These are phyloP conservation scores for Diaporthe ilicicola DNA, from an alignment of 2,329 filamentous ascomycete species.

Conservation along the genomic window DNA sequence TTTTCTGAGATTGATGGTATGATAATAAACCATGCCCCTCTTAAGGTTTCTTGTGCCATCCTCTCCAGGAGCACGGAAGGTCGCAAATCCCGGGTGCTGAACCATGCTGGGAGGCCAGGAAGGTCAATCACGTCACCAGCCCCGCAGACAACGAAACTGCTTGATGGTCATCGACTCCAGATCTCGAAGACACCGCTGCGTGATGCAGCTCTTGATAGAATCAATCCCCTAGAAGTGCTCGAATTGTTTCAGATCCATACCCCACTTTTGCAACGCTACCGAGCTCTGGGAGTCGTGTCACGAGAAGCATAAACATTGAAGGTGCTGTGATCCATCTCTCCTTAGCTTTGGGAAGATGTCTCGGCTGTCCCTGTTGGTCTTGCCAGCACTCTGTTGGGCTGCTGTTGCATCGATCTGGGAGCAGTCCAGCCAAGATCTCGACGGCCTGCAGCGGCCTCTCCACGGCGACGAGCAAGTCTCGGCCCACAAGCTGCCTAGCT, in stretches of 20 bases:
- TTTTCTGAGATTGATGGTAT: not conserved
- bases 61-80: not conserved
- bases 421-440: not conserved
- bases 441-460: constrained; percentile 22
- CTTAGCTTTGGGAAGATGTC: not conserved
- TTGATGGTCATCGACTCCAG: not conserved
- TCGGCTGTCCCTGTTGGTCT: not conserved
- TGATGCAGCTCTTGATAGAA: not conserved
- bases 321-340: not conserved
- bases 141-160: not conserved
- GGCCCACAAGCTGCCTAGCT: constrained; percentile 23
- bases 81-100: not conserved
- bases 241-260: not conserved
- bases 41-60: not conserved
- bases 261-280: not conserved
- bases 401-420: constrained; percentile 12
- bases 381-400: constrained; percentile 15
- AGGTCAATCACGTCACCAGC: constrained; percentile 32
- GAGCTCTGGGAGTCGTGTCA: not conserved
- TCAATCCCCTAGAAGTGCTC: not conserved
- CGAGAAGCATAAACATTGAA: not conserved
- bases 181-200: no score
- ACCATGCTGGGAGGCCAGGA: not conserved
- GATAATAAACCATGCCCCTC: not conserved
- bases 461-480: not conserved